Conservation (phyloP, 169 alveolate species). For the Eimeria brunetti region DNA sequence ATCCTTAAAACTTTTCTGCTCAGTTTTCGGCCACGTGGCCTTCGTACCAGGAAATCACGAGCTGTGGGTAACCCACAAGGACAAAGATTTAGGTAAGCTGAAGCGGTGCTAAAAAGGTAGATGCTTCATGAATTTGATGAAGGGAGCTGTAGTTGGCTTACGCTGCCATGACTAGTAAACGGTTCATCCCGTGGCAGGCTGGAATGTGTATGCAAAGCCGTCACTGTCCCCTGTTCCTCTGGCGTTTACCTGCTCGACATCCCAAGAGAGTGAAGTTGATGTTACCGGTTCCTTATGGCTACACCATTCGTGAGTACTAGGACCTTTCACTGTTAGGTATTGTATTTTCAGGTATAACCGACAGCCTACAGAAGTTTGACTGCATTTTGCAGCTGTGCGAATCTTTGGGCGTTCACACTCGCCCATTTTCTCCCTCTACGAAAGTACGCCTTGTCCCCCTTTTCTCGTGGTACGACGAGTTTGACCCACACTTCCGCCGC, state of each 20-base stretch:
- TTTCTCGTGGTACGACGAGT: constrained; percentile 65
- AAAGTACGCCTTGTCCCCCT: constrained; percentile 59
- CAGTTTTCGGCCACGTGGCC: constrained; percentile 69
- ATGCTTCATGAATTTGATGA: not conserved
- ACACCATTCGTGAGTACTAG: not conserved
- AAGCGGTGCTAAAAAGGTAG: not conserved
- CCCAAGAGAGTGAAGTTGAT: not conserved
- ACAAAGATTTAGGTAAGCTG: constrained; percentile 44
- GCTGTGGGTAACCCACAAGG: constrained; percentile 62
- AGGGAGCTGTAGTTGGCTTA: constrained; percentile 1
- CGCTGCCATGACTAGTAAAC: not conserved
- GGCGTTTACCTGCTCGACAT: not conserved
- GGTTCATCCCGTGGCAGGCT: not conserved
- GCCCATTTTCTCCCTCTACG: constrained; percentile 46
- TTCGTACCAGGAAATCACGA: constrained; percentile 72
- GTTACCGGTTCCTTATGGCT: not conserved
- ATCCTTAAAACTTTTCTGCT: constrained; percentile 50
- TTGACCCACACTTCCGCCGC: constrained; percentile 68
- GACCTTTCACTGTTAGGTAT: not conserved
- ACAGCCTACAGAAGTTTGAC: constrained; percentile 51
- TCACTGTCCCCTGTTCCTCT: not conserved
- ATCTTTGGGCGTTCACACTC: constrained; percentile 49
- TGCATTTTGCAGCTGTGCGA: constrained; percentile 68
- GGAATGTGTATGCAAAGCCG: not conserved
- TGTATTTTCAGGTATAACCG: constrained; percentile 35